Evolutionary conservation across 192 early-diverging fungal genomes (phyloP).

Genomic region (Backusella luteola): DNA sequence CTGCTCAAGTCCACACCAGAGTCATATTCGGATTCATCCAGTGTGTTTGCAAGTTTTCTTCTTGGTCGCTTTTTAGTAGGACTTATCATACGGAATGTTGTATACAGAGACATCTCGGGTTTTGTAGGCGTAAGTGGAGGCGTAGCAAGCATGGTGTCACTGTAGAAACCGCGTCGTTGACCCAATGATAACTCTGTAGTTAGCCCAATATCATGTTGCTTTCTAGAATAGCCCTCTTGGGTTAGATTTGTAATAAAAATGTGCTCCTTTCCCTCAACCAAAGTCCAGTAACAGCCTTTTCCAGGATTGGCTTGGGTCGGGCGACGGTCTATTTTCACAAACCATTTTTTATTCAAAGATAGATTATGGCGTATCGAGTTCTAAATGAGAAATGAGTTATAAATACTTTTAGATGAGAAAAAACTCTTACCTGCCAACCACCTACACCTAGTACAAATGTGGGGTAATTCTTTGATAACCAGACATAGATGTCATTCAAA

Average conservation of each 20-base stretch:
- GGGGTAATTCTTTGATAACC: conserved; percentile 68
- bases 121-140: not conserved
- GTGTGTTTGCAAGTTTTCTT: not conserved
- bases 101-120: conserved; percentile 12
- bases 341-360: conserved; percentile 75
- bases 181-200: conserved; percentile 21
- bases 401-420: no score
- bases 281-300: conserved; percentile 70
- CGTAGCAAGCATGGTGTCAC: not conserved
- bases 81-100: conserved; percentile 22
- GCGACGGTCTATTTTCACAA: conserved; percentile 70
- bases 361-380: conserved; percentile 93
- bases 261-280: conserved; percentile 34
- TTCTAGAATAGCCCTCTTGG: conserved; percentile 14
- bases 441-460: conserved; percentile 56
- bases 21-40: conserved; percentile 22
- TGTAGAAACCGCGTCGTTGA: not conserved
- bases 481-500: conserved; percentile 82
- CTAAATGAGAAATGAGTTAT: conserved; percentile 34
- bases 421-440: conserved; percentile 73
- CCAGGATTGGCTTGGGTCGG: conserved; percentile 59
- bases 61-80: not conserved
- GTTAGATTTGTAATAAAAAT: conserved; percentile 32
- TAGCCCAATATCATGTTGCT: conserved; percentile 24
- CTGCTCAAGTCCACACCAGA: conserved; percentile 19